phyloP scores from a whole-genome alignment of 2,329 filamentous ascomycete species.

The Ophiocordyceps robertsii region DNA sequence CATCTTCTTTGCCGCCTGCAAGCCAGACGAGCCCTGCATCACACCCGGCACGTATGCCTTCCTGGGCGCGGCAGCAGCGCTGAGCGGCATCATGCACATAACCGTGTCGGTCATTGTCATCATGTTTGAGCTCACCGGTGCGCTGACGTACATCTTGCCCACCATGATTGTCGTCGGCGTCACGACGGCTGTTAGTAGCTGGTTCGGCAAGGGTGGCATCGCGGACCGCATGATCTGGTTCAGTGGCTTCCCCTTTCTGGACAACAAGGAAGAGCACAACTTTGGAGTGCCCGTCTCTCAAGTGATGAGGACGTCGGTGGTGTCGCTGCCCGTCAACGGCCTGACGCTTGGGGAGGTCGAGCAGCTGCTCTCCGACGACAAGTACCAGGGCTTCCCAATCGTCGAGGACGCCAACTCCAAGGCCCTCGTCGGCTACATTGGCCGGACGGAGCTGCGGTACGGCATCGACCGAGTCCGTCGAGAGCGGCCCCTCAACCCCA shows the following conservation, averaged over 20 bases:
- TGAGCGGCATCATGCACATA: slow-evolving; percentile 97
- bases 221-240: slow-evolving; percentile 99
- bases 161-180: slow-evolving; percentile 99
- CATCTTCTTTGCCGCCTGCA: slow-evolving; percentile 76
- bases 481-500: slow-evolving; percentile 47
- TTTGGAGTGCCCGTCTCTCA: slow-evolving; percentile 89
- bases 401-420: slow-evolving; percentile 61
- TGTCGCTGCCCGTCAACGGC: slow-evolving; percentile 60
- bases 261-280: slow-evolving; percentile 94
- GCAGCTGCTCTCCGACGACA: slow-evolving; percentile 59
- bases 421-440: slow-evolving; percentile 79
- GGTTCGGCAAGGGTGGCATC: slow-evolving; percentile 91
- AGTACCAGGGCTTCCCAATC: slow-evolving; percentile 87
- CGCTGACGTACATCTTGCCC: slow-evolving; percentile 88
- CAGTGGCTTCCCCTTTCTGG: slow-evolving; percentile 90
- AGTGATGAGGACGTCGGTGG: slow-evolving; percentile 70
- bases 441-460: slow-evolving; percentile 80
- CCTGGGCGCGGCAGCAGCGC: slow-evolving; percentile 76
- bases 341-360: slow-evolving; percentile 68
- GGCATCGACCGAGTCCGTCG: slow-evolving; percentile 70
- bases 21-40: slow-evolving; percentile 87
- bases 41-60: slow-evolving; percentile 97
- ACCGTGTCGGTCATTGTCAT: slow-evolving; percentile 96
- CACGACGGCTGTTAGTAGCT: slow-evolving; percentile 82
- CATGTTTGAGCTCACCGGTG: slow-evolving; percentile 98